Evolutionary conservation across 441 rosid species (phyloP).

Genomic region (Erodium trifolium): DNA sequence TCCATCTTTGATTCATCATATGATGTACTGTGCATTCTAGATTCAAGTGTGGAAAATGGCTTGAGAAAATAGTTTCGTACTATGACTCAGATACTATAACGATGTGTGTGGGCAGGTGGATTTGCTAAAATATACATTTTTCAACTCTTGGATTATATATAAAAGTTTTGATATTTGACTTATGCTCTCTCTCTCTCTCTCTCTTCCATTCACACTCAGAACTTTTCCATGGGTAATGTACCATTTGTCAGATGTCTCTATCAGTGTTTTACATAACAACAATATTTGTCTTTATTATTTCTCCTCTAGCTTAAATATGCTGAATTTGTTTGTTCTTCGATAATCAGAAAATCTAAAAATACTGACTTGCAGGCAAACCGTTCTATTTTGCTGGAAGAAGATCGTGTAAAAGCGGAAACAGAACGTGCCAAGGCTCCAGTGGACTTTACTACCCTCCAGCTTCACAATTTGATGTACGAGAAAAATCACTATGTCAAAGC

Average conservation of each 20-base stretch:
- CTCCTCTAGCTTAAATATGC: not conserved
- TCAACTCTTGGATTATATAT: not conserved
- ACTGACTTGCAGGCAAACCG: constrained; percentile 52
- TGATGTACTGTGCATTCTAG: not conserved
- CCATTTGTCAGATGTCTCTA: constrained; percentile 3
- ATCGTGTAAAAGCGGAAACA: constrained; percentile 57
- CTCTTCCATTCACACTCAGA: not conserved
- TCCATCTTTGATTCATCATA: not conserved
- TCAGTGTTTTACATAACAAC: not conserved
- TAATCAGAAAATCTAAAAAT: not conserved
- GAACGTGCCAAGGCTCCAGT: constrained; percentile 70
- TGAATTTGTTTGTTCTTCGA: not conserved
- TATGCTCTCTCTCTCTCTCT: not conserved
- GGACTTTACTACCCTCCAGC: constrained; percentile 70
- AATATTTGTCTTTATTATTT: not conserved
- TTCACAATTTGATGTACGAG: constrained; percentile 86
- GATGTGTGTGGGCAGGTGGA: not conserved
- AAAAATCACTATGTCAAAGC: constrained; percentile 81
- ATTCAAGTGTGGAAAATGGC: not conserved
- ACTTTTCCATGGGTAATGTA: not conserved
- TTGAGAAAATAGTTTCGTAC: no score
- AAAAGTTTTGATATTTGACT: not conserved
- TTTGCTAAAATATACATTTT: not conserved
- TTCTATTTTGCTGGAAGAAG: constrained; percentile 64
- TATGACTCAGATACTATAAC: no score